Conservation (phyloP, 2,329 filamentous ascomycete genomes). For the Ophiostoma quercus region DNA sequence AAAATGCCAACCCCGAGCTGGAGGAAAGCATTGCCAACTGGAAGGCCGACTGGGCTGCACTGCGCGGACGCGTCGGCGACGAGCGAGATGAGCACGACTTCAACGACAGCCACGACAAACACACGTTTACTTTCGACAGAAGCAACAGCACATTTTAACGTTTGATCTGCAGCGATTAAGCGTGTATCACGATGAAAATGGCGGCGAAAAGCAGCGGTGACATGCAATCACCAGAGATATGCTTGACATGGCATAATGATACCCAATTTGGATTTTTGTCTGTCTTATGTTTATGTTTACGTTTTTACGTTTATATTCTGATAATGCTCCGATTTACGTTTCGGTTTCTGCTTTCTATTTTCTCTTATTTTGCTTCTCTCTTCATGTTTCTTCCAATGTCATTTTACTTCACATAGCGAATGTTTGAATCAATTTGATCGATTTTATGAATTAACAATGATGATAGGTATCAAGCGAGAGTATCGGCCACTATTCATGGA, state of each 20-base stretch:
- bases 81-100: constrained; percentile 18
- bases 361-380: neutral
- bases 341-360: neutral
- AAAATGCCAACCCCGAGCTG: constrained; percentile 50
- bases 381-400: neutral
- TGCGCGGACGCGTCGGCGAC: constrained; percentile 31
- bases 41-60: constrained; percentile 54
- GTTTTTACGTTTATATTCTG: neutral
- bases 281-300: constrained; percentile 3
- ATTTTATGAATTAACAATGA: neutral
- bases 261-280: constrained; percentile 11
- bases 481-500: neutral
- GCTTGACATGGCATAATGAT: constrained; percentile 7
- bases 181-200: neutral
- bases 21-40: constrained; percentile 55
- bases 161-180: neutral
- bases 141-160: constrained; percentile 17
- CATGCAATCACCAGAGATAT: neutral
- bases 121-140: constrained; percentile 2
- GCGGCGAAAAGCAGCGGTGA: constrained; percentile 6
- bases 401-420: neutral
- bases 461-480: constrained; percentile 9
- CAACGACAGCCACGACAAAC: neutral
- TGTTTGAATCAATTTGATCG: neutral
- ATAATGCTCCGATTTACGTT: neutral